These are phyloP conservation scores for Mucor plumbeus DNA, from an alignment of 371 early-diverging fungal species.

Conservation along the genomic window DNA sequence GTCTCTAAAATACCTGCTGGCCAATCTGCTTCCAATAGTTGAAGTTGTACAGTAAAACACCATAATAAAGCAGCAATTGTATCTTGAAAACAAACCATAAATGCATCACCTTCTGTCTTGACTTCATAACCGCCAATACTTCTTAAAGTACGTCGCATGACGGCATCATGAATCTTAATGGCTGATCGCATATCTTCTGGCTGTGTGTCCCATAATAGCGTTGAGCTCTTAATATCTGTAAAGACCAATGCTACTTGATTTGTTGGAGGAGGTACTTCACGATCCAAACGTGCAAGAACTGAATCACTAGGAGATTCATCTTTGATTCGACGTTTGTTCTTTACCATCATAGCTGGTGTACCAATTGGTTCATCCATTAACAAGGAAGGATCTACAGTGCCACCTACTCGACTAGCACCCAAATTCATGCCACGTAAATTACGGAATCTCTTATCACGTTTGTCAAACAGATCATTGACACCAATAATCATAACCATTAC, in stretches of 20 bases:
- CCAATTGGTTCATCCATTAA: slow-evolving; percentile 36
- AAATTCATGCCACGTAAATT: slow-evolving; percentile 33
- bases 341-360: slow-evolving; percentile 31
- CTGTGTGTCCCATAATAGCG: slow-evolving; percentile 91
- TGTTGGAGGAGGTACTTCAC: slow-evolving; percentile 86
- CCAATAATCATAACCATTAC: slow-evolving; percentile 88
- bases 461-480: slow-evolving; percentile 75
- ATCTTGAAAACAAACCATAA: slow-evolving; percentile 94
- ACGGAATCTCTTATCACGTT: slow-evolving; percentile 44
- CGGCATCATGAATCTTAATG: slow-evolving; percentile 86
- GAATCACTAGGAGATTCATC: slow-evolving; percentile 64
- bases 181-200: slow-evolving; percentile 89
- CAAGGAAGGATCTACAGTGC: slow-evolving; percentile 8
- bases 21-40: slow-evolving; percentile 89
- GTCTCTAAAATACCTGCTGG: slow-evolving; percentile 87
- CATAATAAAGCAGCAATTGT: slow-evolving; percentile 87
- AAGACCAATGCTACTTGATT: slow-evolving; percentile 91
- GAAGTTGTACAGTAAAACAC: slow-evolving; percentile 90
- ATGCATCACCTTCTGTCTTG: slow-evolving; percentile 97
- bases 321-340: slow-evolving; percentile 50
- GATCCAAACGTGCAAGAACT: slow-evolving; percentile 69
- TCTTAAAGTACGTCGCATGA: slow-evolving; percentile 85
- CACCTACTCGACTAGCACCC: slow-evolving; percentile 31
- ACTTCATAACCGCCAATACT: slow-evolving; percentile 95
- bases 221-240: slow-evolving; percentile 96